Evolutionary conservation across 2,329 filamentous ascomycete species (phyloP).

Genomic region (Rutstroemia sp.): DNA sequence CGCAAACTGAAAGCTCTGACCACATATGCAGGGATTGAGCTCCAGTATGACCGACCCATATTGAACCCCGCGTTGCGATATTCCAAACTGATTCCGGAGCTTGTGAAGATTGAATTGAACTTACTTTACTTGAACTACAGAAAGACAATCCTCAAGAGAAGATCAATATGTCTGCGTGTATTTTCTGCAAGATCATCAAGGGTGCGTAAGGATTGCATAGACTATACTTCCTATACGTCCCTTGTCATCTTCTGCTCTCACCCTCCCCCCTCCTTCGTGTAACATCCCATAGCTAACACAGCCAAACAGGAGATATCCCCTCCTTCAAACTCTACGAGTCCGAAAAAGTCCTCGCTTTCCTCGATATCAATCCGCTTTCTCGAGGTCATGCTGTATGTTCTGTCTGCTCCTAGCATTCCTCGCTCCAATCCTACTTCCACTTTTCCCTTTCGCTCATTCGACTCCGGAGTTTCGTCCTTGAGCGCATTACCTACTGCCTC

Average conservation of each 20-base stretch:
- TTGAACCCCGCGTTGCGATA: neutral
- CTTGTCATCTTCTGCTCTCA: neutral
- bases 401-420: neutral
- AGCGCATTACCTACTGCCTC: too few relatives aligned
- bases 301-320: conserved; percentile 74
- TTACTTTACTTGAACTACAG: too few relatives aligned
- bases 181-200: conserved; percentile 99
- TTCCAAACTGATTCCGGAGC: too few relatives aligned
- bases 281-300: conserved; percentile 6
- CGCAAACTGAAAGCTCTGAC: neutral
- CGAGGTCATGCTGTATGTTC: conserved; percentile 75
- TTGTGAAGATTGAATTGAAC: too few relatives aligned
- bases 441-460: neutral
- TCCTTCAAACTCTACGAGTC: conserved; percentile 95
- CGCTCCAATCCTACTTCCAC: neutral
- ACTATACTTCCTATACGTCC: too few relatives aligned
- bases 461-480: neutral
- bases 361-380: conserved; percentile 88
- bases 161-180: conserved; percentile 57
- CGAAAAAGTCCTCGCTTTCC: conserved; percentile 88
- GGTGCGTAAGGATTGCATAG: conserved; percentile 37
- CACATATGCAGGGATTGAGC: neutral
- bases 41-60: neutral
- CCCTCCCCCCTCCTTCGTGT: neutral
- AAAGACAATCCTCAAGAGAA: too few relatives aligned